These are phyloP conservation scores for Stipa capillata DNA, from an alignment of 176 grass and related monocot species.

Conservation along the genomic window DNA sequence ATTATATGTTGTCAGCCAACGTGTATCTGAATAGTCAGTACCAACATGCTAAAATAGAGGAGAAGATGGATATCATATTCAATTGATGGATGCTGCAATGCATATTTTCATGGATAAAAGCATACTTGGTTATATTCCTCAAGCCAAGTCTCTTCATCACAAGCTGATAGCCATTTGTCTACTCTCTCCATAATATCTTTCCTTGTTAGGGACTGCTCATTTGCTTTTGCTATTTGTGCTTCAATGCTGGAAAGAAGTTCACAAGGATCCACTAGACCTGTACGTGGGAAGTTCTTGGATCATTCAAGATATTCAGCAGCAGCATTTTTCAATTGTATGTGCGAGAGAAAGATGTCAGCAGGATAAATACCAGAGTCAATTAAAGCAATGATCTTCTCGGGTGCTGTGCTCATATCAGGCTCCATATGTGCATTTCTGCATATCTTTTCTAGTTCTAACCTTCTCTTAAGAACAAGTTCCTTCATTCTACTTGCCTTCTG, in stretches of 20 bases:
- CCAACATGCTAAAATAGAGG: constrained; percentile 2
- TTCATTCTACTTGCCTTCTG: constrained; percentile 92
- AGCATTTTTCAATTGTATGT: constrained; percentile 2
- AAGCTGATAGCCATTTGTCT: constrained; percentile 74
- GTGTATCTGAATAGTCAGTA: neutral
- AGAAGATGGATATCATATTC: neutral
- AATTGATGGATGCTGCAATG: neutral
- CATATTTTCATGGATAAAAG: constrained; percentile 3
- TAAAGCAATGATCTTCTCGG: constrained; percentile 71
- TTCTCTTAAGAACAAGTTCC: constrained; percentile 92
- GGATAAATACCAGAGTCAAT: constrained; percentile 78
- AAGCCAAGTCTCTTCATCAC: constrained; percentile 96
- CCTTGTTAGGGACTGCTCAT: constrained; percentile 66
- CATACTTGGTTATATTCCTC: constrained; percentile 87
- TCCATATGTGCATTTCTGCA: constrained; percentile 73
- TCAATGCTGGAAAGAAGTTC: constrained; percentile 90
- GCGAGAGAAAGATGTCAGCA: neutral
- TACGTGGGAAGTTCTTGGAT: constrained; percentile 7
- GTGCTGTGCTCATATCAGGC: constrained; percentile 75
- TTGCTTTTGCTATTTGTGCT: constrained; percentile 66
- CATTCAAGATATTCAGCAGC: constrained; percentile 14
- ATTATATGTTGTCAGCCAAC: constrained; percentile 2
- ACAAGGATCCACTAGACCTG: constrained; percentile 94
- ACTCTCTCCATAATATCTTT: constrained; percentile 88
- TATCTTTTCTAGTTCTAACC: constrained; percentile 82